A percentile compares a stretch with the other conserved stretches of the same genome.
These are phyloP conservation scores for Colletotrichum lindemuthianum DNA, from an alignment of 2,329 filamentous ascomycete genomes.

Conservation along the genomic window DNA sequence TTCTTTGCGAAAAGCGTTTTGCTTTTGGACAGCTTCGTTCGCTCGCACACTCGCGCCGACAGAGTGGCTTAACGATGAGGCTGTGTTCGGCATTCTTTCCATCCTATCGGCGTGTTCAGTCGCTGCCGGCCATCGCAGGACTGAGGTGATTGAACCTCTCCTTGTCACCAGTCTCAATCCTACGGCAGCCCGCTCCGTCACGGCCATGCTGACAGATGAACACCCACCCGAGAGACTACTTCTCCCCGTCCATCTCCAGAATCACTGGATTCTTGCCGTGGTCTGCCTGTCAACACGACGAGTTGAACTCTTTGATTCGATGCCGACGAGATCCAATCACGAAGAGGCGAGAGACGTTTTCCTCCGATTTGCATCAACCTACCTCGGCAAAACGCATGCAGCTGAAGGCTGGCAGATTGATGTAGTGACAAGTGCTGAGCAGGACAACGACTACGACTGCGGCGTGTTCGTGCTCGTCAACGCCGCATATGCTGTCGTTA, in stretches of 20 bases:
- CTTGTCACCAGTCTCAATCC: neutral
- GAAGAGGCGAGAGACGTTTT: neutral
- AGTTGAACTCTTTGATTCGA: slow-evolving; percentile 1
- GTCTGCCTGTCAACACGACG: neutral
- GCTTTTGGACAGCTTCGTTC: neutral
- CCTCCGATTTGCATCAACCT: neutral
- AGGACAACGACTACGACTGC: slow-evolving; percentile 4
- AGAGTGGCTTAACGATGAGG: slow-evolving; percentile 1
- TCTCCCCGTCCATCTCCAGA: slow-evolving; percentile 4
- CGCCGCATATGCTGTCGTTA: neutral
- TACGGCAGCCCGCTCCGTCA: neutral
- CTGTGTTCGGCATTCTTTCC: slow-evolving; percentile 1
- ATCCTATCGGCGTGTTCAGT: neutral
- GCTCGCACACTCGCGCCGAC: neutral
- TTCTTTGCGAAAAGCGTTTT: neutral
- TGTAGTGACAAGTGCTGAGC: slow-evolving; percentile 1
- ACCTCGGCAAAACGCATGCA: neutral
- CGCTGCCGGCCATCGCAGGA: neutral
- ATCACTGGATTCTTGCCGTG: slow-evolving; percentile 5
- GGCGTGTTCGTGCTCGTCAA: neutral
- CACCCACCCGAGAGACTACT: neutral
- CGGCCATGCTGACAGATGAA: neutral
- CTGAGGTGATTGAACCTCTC: neutral
- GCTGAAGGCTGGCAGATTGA: neutral
- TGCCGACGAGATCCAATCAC: slow-evolving; percentile 1